Evolutionary conservation across 305 asterid species (phyloP).

Genomic region (Solanum hybrid): DNA sequence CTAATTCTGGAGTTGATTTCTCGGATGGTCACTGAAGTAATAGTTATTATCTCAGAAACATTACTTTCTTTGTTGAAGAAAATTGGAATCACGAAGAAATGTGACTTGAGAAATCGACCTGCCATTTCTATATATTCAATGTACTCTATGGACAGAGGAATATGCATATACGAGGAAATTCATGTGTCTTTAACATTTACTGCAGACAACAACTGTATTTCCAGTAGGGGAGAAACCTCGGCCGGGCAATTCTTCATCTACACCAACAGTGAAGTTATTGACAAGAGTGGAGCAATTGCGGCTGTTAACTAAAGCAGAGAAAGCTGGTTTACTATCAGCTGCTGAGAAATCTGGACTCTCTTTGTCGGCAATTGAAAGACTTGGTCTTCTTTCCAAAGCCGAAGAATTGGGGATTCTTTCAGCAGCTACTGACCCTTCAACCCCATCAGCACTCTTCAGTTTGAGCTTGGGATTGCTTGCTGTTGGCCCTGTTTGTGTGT

Average conservation of each 20-base stretch:
- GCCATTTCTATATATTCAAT: neutral
- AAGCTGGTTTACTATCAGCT: slow-evolving; percentile 77
- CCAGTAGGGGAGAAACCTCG: slow-evolving; percentile 33
- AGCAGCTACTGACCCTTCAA: slow-evolving; percentile 67
- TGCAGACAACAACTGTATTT: slow-evolving; percentile 25
- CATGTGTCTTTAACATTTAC: neutral
- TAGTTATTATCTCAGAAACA: neutral
- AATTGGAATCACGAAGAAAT: neutral
- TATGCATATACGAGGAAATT: neutral
- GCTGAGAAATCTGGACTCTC: slow-evolving; percentile 78
- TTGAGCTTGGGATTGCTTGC: slow-evolving; percentile 44
- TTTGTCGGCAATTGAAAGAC: slow-evolving; percentile 56
- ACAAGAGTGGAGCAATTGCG: slow-evolving; percentile 85
- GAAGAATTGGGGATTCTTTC: slow-evolving; percentile 78
- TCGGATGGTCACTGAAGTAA: neutral
- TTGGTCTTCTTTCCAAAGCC: slow-evolving; percentile 78
- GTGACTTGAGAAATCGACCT: neutral
- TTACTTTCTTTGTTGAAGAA: neutral
- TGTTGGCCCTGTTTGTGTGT: slow-evolving; percentile 60
- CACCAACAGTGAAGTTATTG: slow-evolving; percentile 49
- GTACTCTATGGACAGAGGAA: neutral
- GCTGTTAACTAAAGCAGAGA: slow-evolving; percentile 82
- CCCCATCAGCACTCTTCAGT: slow-evolving; percentile 50
- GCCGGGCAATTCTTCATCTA: slow-evolving; percentile 13
- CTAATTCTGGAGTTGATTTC: neutral